Conservation (phyloP, 768 basidiomycete genomes). For the Collybia sordida region DNA sequence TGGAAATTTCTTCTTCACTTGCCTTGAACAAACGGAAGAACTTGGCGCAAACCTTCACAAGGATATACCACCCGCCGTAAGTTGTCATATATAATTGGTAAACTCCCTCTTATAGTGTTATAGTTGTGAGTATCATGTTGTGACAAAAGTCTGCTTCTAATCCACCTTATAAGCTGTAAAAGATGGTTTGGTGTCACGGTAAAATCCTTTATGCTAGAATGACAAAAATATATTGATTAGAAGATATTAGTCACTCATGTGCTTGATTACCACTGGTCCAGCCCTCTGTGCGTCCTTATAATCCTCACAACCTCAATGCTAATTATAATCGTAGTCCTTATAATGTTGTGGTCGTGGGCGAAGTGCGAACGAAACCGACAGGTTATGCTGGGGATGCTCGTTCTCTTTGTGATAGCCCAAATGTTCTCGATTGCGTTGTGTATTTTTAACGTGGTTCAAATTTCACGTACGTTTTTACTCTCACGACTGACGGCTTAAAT, state of each 20-base stretch:
- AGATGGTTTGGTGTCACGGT: slow-evolving; percentile 15
- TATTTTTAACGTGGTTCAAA: slow-evolving; percentile 21
- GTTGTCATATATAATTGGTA: neutral
- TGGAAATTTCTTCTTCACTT: neutral
- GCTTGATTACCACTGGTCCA: slow-evolving; percentile 31
- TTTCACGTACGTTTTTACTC: slow-evolving; percentile 22
- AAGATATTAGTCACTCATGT: slow-evolving; percentile 25
- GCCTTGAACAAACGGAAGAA: slow-evolving; percentile 2
- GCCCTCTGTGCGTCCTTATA: slow-evolving; percentile 29
- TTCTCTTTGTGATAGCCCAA: slow-evolving; percentile 29
- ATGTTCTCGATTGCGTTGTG: slow-evolving; percentile 17
- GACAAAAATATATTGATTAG: neutral
- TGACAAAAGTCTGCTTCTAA: neutral
- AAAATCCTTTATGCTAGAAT: neutral
- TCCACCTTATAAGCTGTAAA: slow-evolving; percentile 6
- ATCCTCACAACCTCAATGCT: neutral
- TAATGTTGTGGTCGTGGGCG: slow-evolving; percentile 39
- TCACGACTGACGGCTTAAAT: neutral
- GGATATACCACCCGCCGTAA: neutral
- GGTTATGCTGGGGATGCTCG: slow-evolving; percentile 27
- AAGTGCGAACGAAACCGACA: slow-evolving; percentile 27
- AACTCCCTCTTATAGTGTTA: neutral
- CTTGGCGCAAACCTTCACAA: neutral
- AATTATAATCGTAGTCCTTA: slow-evolving; percentile 26
- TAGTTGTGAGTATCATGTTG: slow-evolving; percentile 11